phyloP scores from a whole-genome alignment of 116 monocot species.

The Cymodocea nodosa region DNA sequence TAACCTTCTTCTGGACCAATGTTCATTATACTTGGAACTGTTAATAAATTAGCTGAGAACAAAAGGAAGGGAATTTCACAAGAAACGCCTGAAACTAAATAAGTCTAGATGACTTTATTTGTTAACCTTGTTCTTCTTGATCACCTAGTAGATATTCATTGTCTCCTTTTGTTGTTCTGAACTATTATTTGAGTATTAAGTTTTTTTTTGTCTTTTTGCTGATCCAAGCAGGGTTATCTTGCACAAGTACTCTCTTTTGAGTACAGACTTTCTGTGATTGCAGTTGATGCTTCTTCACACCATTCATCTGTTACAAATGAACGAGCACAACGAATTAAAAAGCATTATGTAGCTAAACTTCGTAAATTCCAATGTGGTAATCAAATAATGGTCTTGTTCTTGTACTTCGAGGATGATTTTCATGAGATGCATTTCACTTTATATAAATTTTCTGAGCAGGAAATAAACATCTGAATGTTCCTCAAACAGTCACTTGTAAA shows the following conservation, averaged over 20 bases:
- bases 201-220: constrained; percentile 2
- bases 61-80: no score
- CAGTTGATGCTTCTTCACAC: constrained; percentile 92
- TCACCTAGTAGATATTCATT: no score
- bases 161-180: background rate
- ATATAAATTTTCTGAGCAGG: constrained; percentile 19
- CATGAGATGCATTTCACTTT: background rate
- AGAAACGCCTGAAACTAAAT: no score
- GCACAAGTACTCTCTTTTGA: constrained; percentile 84
- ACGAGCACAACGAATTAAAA: constrained; percentile 80
- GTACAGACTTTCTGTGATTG: constrained; percentile 67
- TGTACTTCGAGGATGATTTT: background rate
- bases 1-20: no score
- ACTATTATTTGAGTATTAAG: background rate
- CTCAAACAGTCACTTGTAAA: constrained; percentile 59
- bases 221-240: constrained; percentile 74
- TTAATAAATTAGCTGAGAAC: no score
- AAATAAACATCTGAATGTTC: constrained; percentile 35
- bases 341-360: constrained; percentile 70
- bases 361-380: constrained; percentile 31
- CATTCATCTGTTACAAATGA: constrained; percentile 72
- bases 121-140: no score
- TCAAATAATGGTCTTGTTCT: background rate
- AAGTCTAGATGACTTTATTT: no score
- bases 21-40: no score